A percentile compares a stretch with the other conserved stretches of the same genome.
Evolutionary conservation across 2,329 filamentous ascomycete genomes (phyloP).

Genomic region (Arthrinium phaeospermum): DNA sequence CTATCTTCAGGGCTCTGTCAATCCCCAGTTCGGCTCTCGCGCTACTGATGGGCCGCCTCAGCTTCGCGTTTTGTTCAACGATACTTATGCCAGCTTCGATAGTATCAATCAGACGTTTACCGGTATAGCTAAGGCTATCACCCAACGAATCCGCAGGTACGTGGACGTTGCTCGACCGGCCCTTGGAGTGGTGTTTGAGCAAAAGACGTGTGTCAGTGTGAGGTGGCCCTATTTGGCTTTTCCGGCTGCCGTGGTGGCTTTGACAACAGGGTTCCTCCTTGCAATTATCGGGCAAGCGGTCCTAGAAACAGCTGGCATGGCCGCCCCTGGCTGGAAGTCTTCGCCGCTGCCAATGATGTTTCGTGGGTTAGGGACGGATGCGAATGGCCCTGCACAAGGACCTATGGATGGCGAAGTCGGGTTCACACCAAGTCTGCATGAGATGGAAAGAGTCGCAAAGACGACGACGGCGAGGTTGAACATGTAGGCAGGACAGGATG

Average conservation of each 20-base stretch:
- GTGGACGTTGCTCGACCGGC: neutral
- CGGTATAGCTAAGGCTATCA: slow-evolving; percentile 11
- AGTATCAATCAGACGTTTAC: neutral
- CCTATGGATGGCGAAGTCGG: too few species aligned
- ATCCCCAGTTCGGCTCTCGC: neutral
- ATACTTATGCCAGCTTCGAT: slow-evolving; percentile 11
- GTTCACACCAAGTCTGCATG: too few species aligned
- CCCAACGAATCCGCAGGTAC: neutral
- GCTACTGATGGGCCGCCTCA: neutral
- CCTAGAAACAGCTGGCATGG: neutral
- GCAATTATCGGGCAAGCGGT: neutral
- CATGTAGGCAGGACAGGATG: too few species aligned
- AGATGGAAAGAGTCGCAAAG: too few species aligned
- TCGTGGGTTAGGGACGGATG: too few species aligned
- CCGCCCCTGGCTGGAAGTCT: slow-evolving; percentile 12
- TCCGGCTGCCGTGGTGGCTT: neutral
- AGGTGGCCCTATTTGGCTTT: slow-evolving; percentile 16
- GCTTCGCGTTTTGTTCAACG: neutral
- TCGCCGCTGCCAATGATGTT: neutral
- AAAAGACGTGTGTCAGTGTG: slow-evolving; percentile 18
- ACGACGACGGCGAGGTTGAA: too few species aligned
- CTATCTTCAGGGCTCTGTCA: neutral
- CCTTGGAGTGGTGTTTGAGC: neutral
- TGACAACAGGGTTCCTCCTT: slow-evolving; percentile 10
- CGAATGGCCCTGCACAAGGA: too few species aligned